Evolutionary conservation across 208 protist genomes (phyloP), one percentile per base, ranked within the genome.

Genomic region (Wallacemonas sp.): DNA sequence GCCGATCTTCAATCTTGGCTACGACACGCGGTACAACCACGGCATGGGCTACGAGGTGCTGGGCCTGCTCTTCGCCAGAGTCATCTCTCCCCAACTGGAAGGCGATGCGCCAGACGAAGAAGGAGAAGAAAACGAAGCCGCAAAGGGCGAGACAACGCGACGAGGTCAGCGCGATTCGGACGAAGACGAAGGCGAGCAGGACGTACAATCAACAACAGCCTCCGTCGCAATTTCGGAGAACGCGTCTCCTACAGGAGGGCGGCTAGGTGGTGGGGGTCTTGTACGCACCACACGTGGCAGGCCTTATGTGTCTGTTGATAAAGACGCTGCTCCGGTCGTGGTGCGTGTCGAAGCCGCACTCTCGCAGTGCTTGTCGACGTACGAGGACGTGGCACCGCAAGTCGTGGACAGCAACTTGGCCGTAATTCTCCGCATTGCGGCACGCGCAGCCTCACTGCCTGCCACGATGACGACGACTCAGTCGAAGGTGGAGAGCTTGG

Each of bases 321-420:
- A 72, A 19, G 66, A 71, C 19, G 12, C 60, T 1, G 19, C 5
- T 2, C 70, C 63, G 12, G 56, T 66, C 8, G 63, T 30, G 9
- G 26, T 64, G n/a, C 19, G 34, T 36, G 54, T 82, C 4, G 78
- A 84, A 34, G 51, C 56, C 21, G 75, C 83, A 15, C 69, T 96
- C 12, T 81, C 90, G 3, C 67, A 47, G 47, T 96, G 91, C 38
- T 62, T 96, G 14, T 68, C 86, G 11, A 79, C 88, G 14, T 96
- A 96, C 70, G 91, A 96, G 49, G 62, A 71, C 1, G 79, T 96
- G n/a, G 91, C 91, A 17, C 91, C 91, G 55, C 91, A 96, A 65
- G 86, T 96, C 42, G 75, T 96, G 58, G 84, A 96, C 60, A 71
- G 82, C 53, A 86, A 93, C 47, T 66, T 96, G 12, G n/a, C 72